Percentiles rank a stretch among this genome's conserved stretches.
These are phyloP conservation scores for Raffaelea albimanens DNA, from an alignment of 2,329 filamentous ascomycete genomes.

Conservation along the genomic window DNA sequence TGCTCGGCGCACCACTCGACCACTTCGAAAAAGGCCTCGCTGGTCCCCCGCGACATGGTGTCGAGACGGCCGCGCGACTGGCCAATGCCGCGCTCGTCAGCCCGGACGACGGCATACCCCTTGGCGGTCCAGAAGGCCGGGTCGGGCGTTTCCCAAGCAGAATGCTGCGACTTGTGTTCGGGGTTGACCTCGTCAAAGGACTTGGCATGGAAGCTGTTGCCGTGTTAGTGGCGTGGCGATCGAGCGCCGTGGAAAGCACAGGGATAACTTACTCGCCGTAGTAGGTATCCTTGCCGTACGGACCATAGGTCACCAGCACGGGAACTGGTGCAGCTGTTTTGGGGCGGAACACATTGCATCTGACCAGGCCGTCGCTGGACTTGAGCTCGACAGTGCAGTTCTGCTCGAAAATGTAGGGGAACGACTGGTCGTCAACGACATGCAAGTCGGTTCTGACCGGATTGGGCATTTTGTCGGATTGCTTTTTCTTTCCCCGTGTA, in stretches of 20 bases:
- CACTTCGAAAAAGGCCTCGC: conserved; percentile 38
- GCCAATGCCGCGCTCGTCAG: conserved; percentile 38
- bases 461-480: conserved; percentile 3
- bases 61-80: conserved; percentile 37
- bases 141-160: conserved; percentile 51
- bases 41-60: conserved; percentile 38
- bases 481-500: too few species aligned
- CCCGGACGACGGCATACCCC: conserved; percentile 46
- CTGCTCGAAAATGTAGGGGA: conserved; percentile 30
- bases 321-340: conserved; percentile 30
- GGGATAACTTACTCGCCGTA: conserved; percentile 31
- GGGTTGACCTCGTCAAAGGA: conserved; percentile 41
- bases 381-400: conserved; percentile 25
- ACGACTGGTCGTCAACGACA: conserved; percentile 19
- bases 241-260: background rate
- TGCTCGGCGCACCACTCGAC: conserved; percentile 40
- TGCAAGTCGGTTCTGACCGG: conserved; percentile 14
- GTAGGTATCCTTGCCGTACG: conserved; percentile 64
- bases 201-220: conserved; percentile 24
- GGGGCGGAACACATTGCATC: conserved; percentile 29
- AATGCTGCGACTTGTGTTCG: conserved; percentile 42
- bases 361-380: conserved; percentile 20
- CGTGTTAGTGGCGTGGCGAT: too few species aligned
- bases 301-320: conserved; percentile 61
- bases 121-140: conserved; percentile 45